phyloP scores from a whole-genome alignment of 805 yeast species.

The Cyberlindnera saturnus region DNA sequence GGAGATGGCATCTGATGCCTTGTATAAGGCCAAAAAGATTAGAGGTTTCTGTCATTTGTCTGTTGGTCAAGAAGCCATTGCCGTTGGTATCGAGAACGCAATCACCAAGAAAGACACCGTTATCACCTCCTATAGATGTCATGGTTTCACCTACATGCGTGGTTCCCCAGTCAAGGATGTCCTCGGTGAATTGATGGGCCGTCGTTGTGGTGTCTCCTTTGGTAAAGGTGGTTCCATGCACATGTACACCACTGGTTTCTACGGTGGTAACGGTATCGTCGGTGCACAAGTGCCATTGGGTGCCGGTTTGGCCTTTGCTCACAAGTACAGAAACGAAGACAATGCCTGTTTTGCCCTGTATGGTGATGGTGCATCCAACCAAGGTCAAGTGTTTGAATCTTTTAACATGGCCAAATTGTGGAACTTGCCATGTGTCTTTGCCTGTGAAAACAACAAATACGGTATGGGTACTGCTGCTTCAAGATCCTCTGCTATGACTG shows the following conservation, averaged over 20 bases:
- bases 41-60: conserved; percentile 99
- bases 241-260: conserved; percentile 92
- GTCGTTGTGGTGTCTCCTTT: conserved; percentile 87
- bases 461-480: conserved; percentile 99
- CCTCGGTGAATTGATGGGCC: conserved; percentile 95
- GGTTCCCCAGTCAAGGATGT: conserved; percentile 89
- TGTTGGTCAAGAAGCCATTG: conserved; percentile 98
- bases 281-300: conserved; percentile 99
- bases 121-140: conserved; percentile 97
- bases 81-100: conserved; percentile 97
- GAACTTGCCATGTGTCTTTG: conserved; percentile 91
- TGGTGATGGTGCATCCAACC: conserved; percentile 99
- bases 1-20: conserved; percentile 98
- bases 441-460: conserved; percentile 98
- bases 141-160: conserved; percentile 95
- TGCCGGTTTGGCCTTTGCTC: conserved; percentile 97
- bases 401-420: conserved; percentile 99
- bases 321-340: conserved; percentile 80
- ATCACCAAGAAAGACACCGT: conserved; percentile 79
- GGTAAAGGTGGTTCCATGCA: conserved; percentile 99
- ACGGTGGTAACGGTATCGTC: conserved; percentile 99
- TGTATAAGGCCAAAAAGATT: conserved; percentile 96
- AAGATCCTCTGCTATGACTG: conserved; percentile 94
- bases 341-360: conserved; percentile 83
- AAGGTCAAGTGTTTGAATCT: conserved; percentile 97